Percentiles rank a stretch among this genome's conserved stretches.
Evolutionary conservation across 192 early-diverging fungal genomes (phyloP).

Genomic region (Podila epicladia): DNA sequence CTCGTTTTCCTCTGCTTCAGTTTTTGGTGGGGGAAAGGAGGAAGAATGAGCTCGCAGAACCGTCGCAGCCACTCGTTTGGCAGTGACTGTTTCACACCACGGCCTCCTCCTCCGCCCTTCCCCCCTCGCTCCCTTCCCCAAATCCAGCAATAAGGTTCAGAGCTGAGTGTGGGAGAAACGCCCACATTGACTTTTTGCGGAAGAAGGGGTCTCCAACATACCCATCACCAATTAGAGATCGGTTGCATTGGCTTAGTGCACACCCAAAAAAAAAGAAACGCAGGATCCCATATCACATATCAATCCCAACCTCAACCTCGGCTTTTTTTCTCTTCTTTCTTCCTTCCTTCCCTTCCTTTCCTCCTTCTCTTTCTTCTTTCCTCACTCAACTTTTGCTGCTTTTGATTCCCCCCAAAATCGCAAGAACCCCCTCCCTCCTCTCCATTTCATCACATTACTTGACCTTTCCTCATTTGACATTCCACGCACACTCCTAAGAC

Average conservation of each 20-base stretch:
- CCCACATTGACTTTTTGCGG: no score
- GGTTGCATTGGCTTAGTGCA: no score
- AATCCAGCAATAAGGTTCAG: neutral
- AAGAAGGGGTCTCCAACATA: no score
- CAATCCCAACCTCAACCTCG: no score
- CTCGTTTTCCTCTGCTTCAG: no score
- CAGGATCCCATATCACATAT: neutral
- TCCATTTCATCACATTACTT: neutral
- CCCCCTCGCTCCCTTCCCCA: neutral
- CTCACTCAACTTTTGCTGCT: constrained; percentile 1
- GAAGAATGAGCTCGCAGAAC: no score
- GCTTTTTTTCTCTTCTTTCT: neutral
- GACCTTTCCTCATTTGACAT: neutral
- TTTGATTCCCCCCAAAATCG: constrained; percentile 7
- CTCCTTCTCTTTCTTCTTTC: neutral
- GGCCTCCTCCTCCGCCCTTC: neutral
- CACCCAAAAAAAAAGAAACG: neutral
- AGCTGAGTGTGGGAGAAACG: neutral
- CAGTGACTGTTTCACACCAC: neutral
- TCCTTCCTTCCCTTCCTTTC: neutral
- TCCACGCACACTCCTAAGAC: constrained; percentile 5
- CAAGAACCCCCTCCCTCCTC: neutral
- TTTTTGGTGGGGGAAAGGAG: no score
- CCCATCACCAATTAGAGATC: no score
- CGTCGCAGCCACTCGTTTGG: neutral